These are phyloP conservation scores for Gossypioides kirkii DNA, from an alignment of 345 rosid genomes.

Conservation along the genomic window DNA sequence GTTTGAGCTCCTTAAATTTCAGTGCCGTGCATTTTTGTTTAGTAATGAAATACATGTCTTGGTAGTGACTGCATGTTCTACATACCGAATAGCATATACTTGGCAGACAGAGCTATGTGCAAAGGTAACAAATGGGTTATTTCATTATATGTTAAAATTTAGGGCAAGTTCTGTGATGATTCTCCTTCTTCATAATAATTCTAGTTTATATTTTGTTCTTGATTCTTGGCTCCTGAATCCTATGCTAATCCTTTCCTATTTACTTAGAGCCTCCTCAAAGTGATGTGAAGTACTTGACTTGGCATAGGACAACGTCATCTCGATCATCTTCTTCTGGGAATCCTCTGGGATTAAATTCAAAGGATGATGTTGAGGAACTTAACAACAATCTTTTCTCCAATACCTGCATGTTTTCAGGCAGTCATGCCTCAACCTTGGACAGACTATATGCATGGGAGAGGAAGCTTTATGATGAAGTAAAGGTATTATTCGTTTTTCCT, in stretches of 20 bases:
- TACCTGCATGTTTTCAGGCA: conserved; percentile 82
- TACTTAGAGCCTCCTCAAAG: conserved; percentile 66
- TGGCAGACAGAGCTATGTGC: background rate
- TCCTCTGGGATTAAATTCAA: conserved; percentile 51
- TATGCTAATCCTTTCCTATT: conserved; percentile 24
- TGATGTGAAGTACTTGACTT: conserved; percentile 63
- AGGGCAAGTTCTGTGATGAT: background rate
- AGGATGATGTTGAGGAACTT: conserved; percentile 61
- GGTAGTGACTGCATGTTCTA: background rate
- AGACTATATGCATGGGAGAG: conserved; percentile 96
- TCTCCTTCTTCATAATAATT: background rate
- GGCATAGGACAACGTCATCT: conserved; percentile 90
- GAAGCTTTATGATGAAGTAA: conserved; percentile 95
- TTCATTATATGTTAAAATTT: background rate
- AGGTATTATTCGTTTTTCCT: conserved; percentile 40
- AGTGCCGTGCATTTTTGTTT: background rate
- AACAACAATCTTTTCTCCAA: conserved; percentile 54
- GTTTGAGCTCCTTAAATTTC: background rate
- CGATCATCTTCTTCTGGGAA: conserved; percentile 74
- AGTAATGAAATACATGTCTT: background rate
- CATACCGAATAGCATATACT: background rate
- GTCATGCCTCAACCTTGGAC: conserved; percentile 93
- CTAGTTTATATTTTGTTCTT: background rate
- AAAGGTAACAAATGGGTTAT: background rate
- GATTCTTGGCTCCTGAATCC: background rate